These are phyloP conservation scores for Ascochyta clinopodiicola DNA, from an alignment of 2,329 filamentous ascomycete species.

Conservation along the genomic window DNA sequence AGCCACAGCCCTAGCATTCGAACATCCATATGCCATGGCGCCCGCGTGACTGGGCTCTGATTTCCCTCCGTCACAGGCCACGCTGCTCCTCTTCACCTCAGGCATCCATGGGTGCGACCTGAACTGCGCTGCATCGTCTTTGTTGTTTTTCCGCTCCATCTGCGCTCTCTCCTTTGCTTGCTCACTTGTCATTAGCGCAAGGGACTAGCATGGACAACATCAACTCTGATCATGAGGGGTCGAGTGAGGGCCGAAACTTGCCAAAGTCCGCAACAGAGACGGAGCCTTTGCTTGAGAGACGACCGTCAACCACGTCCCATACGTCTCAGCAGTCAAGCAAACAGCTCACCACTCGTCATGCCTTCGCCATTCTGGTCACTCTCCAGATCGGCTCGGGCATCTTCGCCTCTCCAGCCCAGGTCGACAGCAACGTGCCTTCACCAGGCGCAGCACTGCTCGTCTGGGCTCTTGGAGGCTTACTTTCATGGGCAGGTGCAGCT, in stretches of 20 bases:
- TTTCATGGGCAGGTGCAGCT: constrained; percentile 69
- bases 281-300: constrained; percentile 36
- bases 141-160: not conserved
- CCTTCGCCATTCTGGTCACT: constrained; percentile 66
- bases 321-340: constrained; percentile 23
- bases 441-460: constrained; percentile 64
- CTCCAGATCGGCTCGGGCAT: constrained; percentile 71
- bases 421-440: constrained; percentile 69
- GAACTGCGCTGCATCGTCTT: not conserved
- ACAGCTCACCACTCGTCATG: constrained; percentile 47
- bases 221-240: constrained; percentile 1
- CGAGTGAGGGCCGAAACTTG: constrained; percentile 14
- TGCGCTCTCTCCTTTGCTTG: not conserved
- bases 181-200: not conserved
- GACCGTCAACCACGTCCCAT: constrained; percentile 21
- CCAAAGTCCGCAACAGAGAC: constrained; percentile 29
- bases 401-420: constrained; percentile 68
- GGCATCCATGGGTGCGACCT: not conserved
- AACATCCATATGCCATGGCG: constrained; percentile 8
- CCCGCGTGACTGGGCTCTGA: constrained; percentile 3
- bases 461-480: constrained; percentile 66
- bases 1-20: constrained; percentile 15
- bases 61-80: not conserved
- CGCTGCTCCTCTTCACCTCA: not conserved
- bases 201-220: constrained; percentile 10